Conservation (phyloP, 1,139 yeast species). For the Hemisphaericaspora subhashii region DNA sequence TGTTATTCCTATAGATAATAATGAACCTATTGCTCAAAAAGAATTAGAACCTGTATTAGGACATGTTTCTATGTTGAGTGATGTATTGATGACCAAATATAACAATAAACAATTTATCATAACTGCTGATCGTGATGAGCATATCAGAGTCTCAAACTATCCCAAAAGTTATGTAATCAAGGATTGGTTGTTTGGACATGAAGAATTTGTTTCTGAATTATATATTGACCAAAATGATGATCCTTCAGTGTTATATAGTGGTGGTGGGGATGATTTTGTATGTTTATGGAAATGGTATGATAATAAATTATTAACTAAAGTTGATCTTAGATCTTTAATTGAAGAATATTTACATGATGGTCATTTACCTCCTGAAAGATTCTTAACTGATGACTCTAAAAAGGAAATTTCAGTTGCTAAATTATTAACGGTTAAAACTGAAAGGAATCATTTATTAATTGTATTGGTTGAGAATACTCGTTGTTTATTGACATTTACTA, state of each 20-base stretch:
- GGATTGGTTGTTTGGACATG: conserved; percentile 85
- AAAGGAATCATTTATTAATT: conserved; percentile 30
- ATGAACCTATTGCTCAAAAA: conserved; percentile 38
- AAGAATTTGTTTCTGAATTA: conserved; percentile 72
- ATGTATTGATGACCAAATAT: conserved; percentile 49
- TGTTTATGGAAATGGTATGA: conserved; percentile 76
- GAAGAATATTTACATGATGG: conserved; percentile 51
- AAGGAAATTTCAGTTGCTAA: conserved; percentile 57
- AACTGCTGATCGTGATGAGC: conserved; percentile 95
- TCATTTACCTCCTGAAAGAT: conserved; percentile 69
- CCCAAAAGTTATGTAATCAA: conserved; percentile 80
- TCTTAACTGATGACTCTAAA: conserved; percentile 53
- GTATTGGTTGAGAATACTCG: conserved; percentile 59
- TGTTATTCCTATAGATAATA: conserved; percentile 42
- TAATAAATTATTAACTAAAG: conserved; percentile 45
- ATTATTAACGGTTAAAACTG: conserved; percentile 31
- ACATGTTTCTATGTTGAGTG: conserved; percentile 95
- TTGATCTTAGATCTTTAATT: conserved; percentile 51
- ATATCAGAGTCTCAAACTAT: conserved; percentile 79
- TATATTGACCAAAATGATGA: conserved; percentile 49
- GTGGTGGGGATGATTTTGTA: conserved; percentile 87
- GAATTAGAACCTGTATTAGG: conserved; percentile 72
- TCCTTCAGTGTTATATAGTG: conserved; percentile 58
- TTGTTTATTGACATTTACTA: conserved; percentile 45
- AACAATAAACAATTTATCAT: conserved; percentile 57